A percentile compares a stretch with the other conserved stretches of the same genome.
phyloP scores from a whole-genome alignment of 2,329 filamentous ascomycete species.

The Penicillium expansum region DNA sequence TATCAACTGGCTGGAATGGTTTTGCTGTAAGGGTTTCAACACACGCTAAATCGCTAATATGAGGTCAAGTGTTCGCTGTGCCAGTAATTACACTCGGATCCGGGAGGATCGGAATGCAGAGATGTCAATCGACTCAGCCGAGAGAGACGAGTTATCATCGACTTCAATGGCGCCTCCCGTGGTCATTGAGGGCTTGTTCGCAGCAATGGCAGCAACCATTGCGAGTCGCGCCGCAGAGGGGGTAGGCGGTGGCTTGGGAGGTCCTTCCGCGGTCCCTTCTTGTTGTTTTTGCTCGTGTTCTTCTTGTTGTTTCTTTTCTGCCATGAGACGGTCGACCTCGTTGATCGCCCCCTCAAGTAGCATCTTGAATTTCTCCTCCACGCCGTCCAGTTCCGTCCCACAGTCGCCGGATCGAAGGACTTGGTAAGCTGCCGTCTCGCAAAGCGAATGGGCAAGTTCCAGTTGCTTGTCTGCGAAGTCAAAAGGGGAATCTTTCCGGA shows the following conservation, averaged over 20 bases:
- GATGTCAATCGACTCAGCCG: slow-evolving; percentile 37
- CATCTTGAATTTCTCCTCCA: slow-evolving; percentile 63
- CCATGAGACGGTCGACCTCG: slow-evolving; percentile 57
- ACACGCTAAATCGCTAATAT: slow-evolving; percentile 25
- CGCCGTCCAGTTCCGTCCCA: slow-evolving; percentile 68
- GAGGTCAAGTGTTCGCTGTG: background rate
- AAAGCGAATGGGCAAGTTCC: slow-evolving; percentile 75
- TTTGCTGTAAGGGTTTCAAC: slow-evolving; percentile 19
- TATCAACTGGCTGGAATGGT: slow-evolving; percentile 12
- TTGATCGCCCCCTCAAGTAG: slow-evolving; percentile 61
- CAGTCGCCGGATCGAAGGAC: slow-evolving; percentile 87
- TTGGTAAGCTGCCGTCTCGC: slow-evolving; percentile 83
- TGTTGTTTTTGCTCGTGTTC: slow-evolving; percentile 17
- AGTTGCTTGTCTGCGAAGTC: slow-evolving; percentile 75
- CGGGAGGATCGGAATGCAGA: slow-evolving; percentile 35
- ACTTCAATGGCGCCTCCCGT: slow-evolving; percentile 34
- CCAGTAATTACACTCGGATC: slow-evolving; percentile 17
- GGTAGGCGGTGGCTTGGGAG: slow-evolving; percentile 13
- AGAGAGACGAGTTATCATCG: slow-evolving; percentile 35
- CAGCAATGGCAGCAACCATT: slow-evolving; percentile 17
- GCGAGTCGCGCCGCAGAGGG: slow-evolving; percentile 21
- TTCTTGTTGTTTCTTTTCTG: slow-evolving; percentile 46
- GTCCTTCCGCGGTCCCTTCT: slow-evolving; percentile 3
- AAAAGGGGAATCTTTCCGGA: slow-evolving; percentile 57
- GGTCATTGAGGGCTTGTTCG: slow-evolving; percentile 20